Percentiles rank a stretch among this genome's conserved stretches.
phyloP scores from a whole-genome alignment of 129 eudicot genomes.

The Tagetes erecta region DNA sequence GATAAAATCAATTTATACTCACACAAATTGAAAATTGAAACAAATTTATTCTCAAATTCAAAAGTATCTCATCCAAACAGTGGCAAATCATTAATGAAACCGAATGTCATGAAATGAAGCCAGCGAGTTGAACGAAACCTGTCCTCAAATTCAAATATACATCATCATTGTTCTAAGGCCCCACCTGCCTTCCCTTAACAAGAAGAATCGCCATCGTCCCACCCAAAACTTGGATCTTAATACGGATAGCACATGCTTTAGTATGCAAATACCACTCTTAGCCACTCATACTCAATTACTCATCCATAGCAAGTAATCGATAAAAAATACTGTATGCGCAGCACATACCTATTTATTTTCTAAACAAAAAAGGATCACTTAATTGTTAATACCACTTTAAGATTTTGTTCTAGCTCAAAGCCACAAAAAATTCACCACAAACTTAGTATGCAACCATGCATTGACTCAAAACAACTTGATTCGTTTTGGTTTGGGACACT shows the following conservation, averaged over 20 bases:
- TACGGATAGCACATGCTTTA: slow-evolving; percentile 48
- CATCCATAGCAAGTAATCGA: slow-evolving; percentile 43
- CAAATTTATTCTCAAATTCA: slow-evolving; percentile 38
- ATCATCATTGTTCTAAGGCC: slow-evolving; percentile 54
- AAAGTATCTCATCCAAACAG: slow-evolving; percentile 40
- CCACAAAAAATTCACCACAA: slow-evolving; percentile 13
- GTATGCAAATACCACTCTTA: slow-evolving; percentile 32
- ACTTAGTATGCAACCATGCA: background rate
- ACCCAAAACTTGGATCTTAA: slow-evolving; percentile 48
- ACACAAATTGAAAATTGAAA: slow-evolving; percentile 31
- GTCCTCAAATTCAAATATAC: slow-evolving; percentile 41
- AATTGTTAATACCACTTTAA: slow-evolving; percentile 13
- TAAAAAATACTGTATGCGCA: slow-evolving; percentile 18
- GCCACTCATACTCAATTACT: slow-evolving; percentile 49
- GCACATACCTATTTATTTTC: slow-evolving; percentile 22
- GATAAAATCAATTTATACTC: slow-evolving; percentile 19
- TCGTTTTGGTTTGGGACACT: background rate
- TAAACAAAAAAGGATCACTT: slow-evolving; percentile 16
- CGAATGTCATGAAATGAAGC: slow-evolving; percentile 37
- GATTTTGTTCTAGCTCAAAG: slow-evolving; percentile 3
- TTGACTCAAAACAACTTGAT: background rate
- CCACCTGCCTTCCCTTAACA: slow-evolving; percentile 39
- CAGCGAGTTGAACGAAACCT: slow-evolving; percentile 20
- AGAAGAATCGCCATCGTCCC: slow-evolving; percentile 72
- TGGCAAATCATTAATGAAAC: slow-evolving; percentile 26